phyloP scores from a whole-genome alignment of 768 basidiomycete species.

The Lactarius quietus region DNA sequence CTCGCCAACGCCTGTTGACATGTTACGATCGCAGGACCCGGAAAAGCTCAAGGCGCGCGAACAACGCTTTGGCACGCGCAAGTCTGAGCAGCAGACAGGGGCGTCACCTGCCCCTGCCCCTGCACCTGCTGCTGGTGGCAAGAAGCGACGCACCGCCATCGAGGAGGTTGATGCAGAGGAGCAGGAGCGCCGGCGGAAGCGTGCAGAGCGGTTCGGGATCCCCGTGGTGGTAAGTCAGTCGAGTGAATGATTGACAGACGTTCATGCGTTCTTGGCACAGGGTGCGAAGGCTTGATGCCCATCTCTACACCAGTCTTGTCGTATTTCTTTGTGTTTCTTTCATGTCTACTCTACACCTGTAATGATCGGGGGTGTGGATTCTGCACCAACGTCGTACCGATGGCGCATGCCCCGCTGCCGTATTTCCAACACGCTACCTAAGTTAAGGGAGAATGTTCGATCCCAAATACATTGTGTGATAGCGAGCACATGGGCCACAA shows the following conservation, averaged over 20 bases:
- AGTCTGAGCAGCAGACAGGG: conserved; percentile 10
- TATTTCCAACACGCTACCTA: too few species aligned
- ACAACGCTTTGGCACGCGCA: conserved; percentile 48
- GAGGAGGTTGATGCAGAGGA: conserved; percentile 25
- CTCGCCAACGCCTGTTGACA: not conserved
- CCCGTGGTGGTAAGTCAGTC: conserved; percentile 5
- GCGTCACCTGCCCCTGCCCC: not conserved
- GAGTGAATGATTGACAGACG: not conserved
- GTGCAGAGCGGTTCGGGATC: conserved; percentile 25
- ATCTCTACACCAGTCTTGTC: not conserved
- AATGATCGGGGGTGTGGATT: not conserved
- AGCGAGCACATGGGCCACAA: not conserved
- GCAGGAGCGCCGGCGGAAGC: conserved; percentile 24
- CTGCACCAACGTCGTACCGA: not conserved
- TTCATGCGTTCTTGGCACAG: conserved; percentile 6
- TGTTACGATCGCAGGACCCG: conserved; percentile 13
- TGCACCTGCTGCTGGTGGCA: conserved; percentile 13
- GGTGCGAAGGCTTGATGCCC: conserved; percentile 18
- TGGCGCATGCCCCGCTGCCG: not conserved
- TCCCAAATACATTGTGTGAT: not conserved
- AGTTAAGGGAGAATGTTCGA: not conserved
- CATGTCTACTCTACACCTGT: conserved; percentile 8
- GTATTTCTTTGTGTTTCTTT: conserved; percentile 1
- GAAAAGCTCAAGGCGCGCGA: conserved; percentile 52
- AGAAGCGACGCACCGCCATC: conserved; percentile 38